phyloP scores from a whole-genome alignment of 805 yeast species.

The Tetrapisispora namnaoensis region DNA sequence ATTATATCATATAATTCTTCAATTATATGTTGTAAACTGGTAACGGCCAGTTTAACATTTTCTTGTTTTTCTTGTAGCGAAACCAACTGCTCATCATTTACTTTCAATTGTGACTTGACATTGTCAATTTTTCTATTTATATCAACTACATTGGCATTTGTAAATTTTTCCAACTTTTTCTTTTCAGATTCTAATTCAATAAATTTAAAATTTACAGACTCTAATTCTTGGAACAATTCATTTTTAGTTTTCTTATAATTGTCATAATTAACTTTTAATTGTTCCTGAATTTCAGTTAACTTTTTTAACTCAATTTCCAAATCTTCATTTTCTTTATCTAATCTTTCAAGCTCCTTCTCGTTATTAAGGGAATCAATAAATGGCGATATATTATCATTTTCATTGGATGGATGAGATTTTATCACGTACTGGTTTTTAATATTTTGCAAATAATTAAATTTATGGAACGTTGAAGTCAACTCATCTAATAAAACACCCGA shows the following conservation, averaged over 20 bases:
- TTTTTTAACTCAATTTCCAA: constrained; percentile 53
- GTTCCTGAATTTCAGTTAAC: constrained; percentile 54
- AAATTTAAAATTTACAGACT: constrained; percentile 48
- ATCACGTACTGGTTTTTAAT: constrained; percentile 28
- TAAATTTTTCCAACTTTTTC: constrained; percentile 50
- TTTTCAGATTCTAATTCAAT: constrained; percentile 48
- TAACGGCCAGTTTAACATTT: constrained; percentile 44
- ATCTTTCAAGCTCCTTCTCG: constrained; percentile 31
- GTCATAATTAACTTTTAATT: constrained; percentile 49
- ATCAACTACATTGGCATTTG: constrained; percentile 50
- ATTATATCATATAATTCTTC: constrained; percentile 23
- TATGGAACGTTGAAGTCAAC: constrained; percentile 35
- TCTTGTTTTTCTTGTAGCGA: constrained; percentile 40
- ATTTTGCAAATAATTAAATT: constrained; percentile 30
- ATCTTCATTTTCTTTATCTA: constrained; percentile 41
- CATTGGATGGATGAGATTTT: constrained; percentile 9
- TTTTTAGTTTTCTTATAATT: constrained; percentile 55
- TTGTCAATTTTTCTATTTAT: constrained; percentile 45
- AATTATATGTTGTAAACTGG: constrained; percentile 39
- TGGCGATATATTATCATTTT: constrained; percentile 12
- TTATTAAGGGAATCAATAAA: constrained; percentile 5
- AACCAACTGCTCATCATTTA: constrained; percentile 32
- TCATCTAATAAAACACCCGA: constrained; percentile 43
- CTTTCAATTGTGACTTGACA: constrained; percentile 36
- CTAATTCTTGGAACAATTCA: constrained; percentile 47